These are phyloP conservation scores for Ramaria sp. DNA, from an alignment of 768 basidiomycete species.

Conservation along the genomic window DNA sequence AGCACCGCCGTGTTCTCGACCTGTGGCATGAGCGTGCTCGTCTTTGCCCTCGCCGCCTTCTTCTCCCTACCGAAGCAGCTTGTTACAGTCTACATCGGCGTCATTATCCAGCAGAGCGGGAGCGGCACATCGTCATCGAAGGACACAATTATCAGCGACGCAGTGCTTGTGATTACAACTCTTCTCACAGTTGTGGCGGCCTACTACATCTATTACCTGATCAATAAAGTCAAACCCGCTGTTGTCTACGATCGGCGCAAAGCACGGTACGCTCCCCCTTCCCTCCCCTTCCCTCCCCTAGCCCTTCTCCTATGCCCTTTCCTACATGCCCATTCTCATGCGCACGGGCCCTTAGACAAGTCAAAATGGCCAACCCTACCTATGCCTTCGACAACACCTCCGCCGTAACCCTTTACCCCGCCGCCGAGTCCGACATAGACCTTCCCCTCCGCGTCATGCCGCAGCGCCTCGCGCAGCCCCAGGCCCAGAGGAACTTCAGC, in stretches of 20 bases:
- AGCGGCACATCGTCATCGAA: constrained; percentile 27
- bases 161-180: constrained; percentile 56
- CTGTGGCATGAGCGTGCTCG: constrained; percentile 75
- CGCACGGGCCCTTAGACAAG: constrained; percentile 33
- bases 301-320: not conserved
- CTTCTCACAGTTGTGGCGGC: constrained; percentile 66
- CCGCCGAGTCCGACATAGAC: constrained; percentile 26
- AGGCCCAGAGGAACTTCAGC: not conserved
- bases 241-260: constrained; percentile 66
- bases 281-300: not conserved
- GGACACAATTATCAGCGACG: constrained; percentile 56
- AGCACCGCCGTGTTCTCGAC: constrained; percentile 84
- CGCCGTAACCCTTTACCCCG: constrained; percentile 25
- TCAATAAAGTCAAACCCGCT: constrained; percentile 55
- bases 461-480: constrained; percentile 28
- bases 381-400: constrained; percentile 12
- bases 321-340: not conserved
- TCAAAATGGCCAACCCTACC: constrained; percentile 27
- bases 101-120: constrained; percentile 44
- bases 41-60: constrained; percentile 71
- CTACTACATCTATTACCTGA: constrained; percentile 73
- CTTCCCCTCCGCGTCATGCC: constrained; percentile 30
- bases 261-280: constrained; percentile 54
- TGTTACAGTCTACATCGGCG: constrained; percentile 84
- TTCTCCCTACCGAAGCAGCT: constrained; percentile 87